A percentile compares a stretch with the other conserved stretches of the same genome.
Conservation (phyloP, 108 stramenopile species). For the Schizochytrium sp. region DNA sequence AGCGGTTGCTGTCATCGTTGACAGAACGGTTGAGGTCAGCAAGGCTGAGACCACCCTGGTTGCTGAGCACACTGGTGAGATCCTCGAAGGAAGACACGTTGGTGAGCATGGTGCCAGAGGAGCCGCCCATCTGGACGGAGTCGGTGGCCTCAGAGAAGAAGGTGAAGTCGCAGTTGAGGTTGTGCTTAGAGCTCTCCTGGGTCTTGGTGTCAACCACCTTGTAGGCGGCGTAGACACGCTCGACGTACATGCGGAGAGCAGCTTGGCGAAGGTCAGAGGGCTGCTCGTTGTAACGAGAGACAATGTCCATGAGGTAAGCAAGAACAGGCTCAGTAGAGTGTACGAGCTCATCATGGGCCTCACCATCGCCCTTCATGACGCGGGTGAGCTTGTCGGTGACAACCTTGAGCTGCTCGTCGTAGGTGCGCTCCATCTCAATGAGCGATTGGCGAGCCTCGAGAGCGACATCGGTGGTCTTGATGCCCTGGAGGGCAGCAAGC, state of each 20-base stretch:
- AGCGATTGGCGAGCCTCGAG: conserved; percentile 87
- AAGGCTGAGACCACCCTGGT: conserved; percentile 1
- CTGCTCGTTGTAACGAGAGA: conserved; percentile 2
- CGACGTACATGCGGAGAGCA: conserved; percentile 25
- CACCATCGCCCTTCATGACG: neutral
- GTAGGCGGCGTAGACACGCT: conserved; percentile 59
- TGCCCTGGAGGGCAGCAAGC: conserved; percentile 88
- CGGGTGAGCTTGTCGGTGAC: conserved; percentile 65
- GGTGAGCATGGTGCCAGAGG: neutral
- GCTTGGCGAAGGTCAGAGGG: conserved; percentile 1
- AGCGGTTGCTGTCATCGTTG: neutral
- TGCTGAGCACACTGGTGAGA: conserved; percentile 11
- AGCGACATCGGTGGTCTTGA: conserved; percentile 82
- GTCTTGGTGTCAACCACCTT: conserved; percentile 52
- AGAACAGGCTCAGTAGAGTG: conserved; percentile 41
- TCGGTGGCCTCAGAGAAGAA: conserved; percentile 59
- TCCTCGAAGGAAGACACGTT: conserved; percentile 55
- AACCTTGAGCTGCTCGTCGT: conserved; percentile 79
- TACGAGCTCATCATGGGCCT: conserved; percentile 35
- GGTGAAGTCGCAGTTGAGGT: conserved; percentile 46
- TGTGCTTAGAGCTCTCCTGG: neutral
- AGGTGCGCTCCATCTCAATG: conserved; percentile 91
- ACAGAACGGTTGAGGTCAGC: neutral
- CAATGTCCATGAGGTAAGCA: conserved; percentile 57
- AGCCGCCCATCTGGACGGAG: conserved; percentile 41